phyloP scores from a whole-genome alignment of 73 alveolate species.

The Diophrys appendiculata region DNA sequence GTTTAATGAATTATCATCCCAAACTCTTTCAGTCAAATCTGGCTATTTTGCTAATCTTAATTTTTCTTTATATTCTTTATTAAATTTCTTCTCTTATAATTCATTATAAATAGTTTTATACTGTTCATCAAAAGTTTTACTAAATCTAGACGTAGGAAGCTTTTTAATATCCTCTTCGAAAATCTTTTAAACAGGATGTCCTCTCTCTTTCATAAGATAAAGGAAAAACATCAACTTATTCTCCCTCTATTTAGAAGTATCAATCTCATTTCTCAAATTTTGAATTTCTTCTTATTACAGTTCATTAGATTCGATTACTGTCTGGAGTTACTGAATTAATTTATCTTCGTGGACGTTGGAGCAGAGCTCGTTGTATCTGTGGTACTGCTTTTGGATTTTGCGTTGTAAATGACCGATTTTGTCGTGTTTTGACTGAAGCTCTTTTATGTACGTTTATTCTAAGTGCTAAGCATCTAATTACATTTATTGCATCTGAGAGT shows the following conservation, averaged over 20 bases:
- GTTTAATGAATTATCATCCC: too few relatives aligned
- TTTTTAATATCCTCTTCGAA: constrained; percentile 61
- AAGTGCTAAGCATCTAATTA: too few relatives aligned
- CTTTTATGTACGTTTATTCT: too few relatives aligned
- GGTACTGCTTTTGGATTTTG: too few relatives aligned
- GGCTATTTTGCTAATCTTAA: background rate
- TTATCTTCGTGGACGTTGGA: too few relatives aligned
- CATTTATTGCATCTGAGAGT: too few relatives aligned
- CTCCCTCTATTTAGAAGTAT: constrained; percentile 55
- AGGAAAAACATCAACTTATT: constrained; percentile 61
- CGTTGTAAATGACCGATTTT: too few relatives aligned
- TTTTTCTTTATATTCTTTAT: background rate
- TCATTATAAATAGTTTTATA: constrained; percentile 29
- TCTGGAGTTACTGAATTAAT: too few relatives aligned
- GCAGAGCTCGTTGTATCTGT: too few relatives aligned
- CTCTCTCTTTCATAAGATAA: constrained; percentile 56
- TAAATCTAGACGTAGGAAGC: constrained; percentile 55
- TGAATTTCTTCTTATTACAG: constrained; percentile 25
- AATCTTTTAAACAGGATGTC: constrained; percentile 55
- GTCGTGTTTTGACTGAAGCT: too few relatives aligned
- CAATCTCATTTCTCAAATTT: constrained; percentile 54
- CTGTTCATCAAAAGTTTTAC: constrained; percentile 53
- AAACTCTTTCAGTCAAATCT: too few relatives aligned
- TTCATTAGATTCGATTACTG: too few relatives aligned
- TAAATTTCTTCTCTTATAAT: background rate